phyloP scores from a whole-genome alignment of 2,329 filamentous ascomycete species.

The Malbranchea zuffiana region DNA sequence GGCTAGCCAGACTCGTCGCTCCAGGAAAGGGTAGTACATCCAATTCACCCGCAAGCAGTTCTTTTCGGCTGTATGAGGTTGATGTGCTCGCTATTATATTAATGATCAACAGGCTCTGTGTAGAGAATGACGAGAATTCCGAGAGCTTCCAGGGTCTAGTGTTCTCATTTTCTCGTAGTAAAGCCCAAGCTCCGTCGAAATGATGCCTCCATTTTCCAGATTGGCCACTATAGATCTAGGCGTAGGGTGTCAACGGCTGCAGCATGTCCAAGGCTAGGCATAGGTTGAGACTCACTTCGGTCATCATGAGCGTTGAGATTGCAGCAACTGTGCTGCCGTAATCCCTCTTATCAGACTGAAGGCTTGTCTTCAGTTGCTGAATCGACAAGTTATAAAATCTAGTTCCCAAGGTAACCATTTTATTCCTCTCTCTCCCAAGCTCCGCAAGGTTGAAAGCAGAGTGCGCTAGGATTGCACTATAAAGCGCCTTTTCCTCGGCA shows the following conservation, averaged over 20 bases:
- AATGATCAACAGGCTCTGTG: constrained; percentile 16
- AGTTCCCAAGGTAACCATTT: background rate
- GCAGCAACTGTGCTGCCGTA: background rate
- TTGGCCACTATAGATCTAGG: constrained; percentile 15
- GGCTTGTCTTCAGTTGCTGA: background rate
- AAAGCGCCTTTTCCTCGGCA: constrained; percentile 5
- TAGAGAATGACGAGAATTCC: constrained; percentile 15
- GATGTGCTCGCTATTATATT: constrained; percentile 13
- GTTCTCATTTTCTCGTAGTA: constrained; percentile 9
- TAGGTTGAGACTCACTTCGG: background rate
- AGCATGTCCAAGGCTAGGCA: background rate
- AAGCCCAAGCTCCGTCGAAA: constrained; percentile 14
- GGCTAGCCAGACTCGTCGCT: too few species aligned
- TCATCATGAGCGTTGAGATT: constrained; percentile 1
- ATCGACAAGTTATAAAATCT: background rate
- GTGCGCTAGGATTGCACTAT: constrained; percentile 5
- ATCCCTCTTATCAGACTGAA: background rate
- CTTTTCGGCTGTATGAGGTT: too few species aligned
- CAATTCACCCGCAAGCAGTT: too few species aligned
- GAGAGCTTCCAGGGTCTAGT: constrained; percentile 14
- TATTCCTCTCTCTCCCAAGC: background rate
- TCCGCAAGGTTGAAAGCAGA: constrained; percentile 2
- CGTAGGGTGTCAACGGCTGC: too few species aligned
- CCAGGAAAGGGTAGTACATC: too few species aligned
- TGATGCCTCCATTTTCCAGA: constrained; percentile 15